Percentiles rank a stretch among this genome's conserved stretches.
These are phyloP conservation scores for Camellia sinensis DNA, from an alignment of 148 eudicot genomes.

Conservation along the genomic window DNA sequence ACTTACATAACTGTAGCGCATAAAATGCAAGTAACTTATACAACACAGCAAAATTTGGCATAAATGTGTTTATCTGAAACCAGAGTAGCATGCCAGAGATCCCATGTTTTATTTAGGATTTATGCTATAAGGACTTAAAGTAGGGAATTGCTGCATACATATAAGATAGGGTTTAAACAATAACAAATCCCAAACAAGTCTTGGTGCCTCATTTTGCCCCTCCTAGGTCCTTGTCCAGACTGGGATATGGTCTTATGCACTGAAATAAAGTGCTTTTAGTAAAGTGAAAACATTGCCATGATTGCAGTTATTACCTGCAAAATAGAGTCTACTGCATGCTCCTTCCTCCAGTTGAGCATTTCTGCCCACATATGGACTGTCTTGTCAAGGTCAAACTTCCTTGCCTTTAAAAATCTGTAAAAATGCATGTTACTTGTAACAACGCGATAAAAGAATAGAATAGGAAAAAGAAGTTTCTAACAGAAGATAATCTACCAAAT, in stretches of 20 bases:
- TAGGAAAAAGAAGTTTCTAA: neutral
- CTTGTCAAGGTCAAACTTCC: slow-evolving; percentile 87
- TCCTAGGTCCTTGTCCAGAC: slow-evolving; percentile 3
- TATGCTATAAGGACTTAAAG: neutral
- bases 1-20: neutral
- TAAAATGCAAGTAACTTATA: slow-evolving; percentile 2
- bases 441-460: neutral
- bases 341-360: slow-evolving; percentile 98
- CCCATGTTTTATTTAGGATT: neutral
- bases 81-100: neutral
- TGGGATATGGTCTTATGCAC: neutral
- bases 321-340: slow-evolving; percentile 73
- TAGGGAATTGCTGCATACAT: neutral
- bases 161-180: neutral
- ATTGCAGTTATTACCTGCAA: slow-evolving; percentile 49
- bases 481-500: neutral
- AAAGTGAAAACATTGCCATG: neutral
- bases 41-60: neutral
- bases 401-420: slow-evolving; percentile 94
- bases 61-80: neutral
- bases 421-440: neutral
- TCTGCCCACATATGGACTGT: slow-evolving; percentile 94
- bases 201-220: neutral
- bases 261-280: neutral
- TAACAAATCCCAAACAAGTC: neutral